phyloP scores from a whole-genome alignment of 2,329 filamentous ascomycete species.

The Bipolaris gigantea region DNA sequence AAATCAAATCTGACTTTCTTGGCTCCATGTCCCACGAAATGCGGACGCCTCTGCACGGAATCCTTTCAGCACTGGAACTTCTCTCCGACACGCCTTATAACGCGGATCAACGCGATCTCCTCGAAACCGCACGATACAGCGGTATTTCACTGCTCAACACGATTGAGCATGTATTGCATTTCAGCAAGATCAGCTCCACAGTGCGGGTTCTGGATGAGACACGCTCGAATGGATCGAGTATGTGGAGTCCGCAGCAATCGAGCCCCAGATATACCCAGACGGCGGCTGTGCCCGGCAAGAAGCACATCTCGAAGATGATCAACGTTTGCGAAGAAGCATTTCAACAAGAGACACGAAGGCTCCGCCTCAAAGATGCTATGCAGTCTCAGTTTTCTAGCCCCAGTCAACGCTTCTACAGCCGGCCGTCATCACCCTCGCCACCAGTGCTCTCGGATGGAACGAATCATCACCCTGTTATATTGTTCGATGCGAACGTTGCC shows the following conservation, averaged over 20 bases:
- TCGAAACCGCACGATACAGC: slow-evolving; percentile 8
- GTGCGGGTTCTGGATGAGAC: not conserved
- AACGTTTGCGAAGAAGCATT: slow-evolving; percentile 4
- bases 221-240: not conserved
- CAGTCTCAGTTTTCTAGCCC: not conserved
- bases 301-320: not conserved
- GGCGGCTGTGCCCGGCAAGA: not conserved
- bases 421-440: not conserved
- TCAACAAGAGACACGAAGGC: slow-evolving; percentile 1
- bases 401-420: not conserved
- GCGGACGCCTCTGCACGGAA: slow-evolving; percentile 10
- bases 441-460: not conserved
- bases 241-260: not conserved
- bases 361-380: slow-evolving; percentile 4
- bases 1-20: slow-evolving; percentile 10
- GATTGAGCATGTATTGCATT: slow-evolving; percentile 10
- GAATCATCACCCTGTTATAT: not conserved
- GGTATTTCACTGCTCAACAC: slow-evolving; percentile 8
- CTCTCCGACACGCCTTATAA: slow-evolving; percentile 4
- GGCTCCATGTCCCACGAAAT: slow-evolving; percentile 12
- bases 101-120: slow-evolving; percentile 6
- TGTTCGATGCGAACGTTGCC: slow-evolving; percentile 6
- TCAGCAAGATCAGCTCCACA: slow-evolving; percentile 9
- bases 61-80: slow-evolving; percentile 8
- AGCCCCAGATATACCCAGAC: not conserved